These are phyloP conservation scores for Leccinum solheimii DNA, from an alignment of 1,284 basidiomycete genomes.

Conservation along the genomic window DNA sequence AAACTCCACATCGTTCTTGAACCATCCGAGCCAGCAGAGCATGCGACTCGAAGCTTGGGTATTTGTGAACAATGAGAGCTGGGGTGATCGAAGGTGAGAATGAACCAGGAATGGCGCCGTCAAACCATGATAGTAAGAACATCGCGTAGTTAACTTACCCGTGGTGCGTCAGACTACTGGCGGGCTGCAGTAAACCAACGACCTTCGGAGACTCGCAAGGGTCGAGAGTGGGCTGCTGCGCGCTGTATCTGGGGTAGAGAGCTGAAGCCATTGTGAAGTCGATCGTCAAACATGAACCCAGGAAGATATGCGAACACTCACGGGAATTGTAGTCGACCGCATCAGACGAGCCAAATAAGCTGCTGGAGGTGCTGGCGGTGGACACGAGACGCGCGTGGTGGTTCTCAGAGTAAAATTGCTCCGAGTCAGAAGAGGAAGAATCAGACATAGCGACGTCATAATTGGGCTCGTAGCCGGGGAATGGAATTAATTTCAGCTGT, in stretches of 20 bases:
- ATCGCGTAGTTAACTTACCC: slow-evolving; percentile 53
- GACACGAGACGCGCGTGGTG: slow-evolving; percentile 68
- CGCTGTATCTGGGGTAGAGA: slow-evolving; percentile 61
- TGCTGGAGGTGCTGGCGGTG: slow-evolving; percentile 54
- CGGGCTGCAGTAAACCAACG: slow-evolving; percentile 69
- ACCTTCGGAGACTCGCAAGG: slow-evolving; percentile 42
- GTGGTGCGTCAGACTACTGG: slow-evolving; percentile 62
- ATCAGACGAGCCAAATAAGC: slow-evolving; percentile 47
- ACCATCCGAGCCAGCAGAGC: slow-evolving; percentile 58
- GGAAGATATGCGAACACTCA: slow-evolving; percentile 25
- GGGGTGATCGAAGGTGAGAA: slow-evolving; percentile 16
- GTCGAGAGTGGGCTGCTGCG: slow-evolving; percentile 57
- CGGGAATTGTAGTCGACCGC: slow-evolving; percentile 38
- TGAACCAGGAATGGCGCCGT: slow-evolving; percentile 7
- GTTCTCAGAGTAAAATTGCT: slow-evolving; percentile 49
- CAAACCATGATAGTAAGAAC: slow-evolving; percentile 11
- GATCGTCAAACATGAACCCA: slow-evolving; percentile 2
- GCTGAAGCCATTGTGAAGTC: slow-evolving; percentile 36
- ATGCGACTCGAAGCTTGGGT: slow-evolving; percentile 71
- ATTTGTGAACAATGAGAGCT: slow-evolving; percentile 74
- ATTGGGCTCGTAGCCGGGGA: slow-evolving; percentile 62
- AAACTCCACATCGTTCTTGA: slow-evolving; percentile 81
- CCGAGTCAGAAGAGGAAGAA: slow-evolving; percentile 51
- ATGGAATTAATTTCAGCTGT: slow-evolving; percentile 70
- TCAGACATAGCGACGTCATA: slow-evolving; percentile 70